These are phyloP conservation scores for Larix kaempferi DNA, from an alignment of 75 land plant genomes.

Conservation along the genomic window DNA sequence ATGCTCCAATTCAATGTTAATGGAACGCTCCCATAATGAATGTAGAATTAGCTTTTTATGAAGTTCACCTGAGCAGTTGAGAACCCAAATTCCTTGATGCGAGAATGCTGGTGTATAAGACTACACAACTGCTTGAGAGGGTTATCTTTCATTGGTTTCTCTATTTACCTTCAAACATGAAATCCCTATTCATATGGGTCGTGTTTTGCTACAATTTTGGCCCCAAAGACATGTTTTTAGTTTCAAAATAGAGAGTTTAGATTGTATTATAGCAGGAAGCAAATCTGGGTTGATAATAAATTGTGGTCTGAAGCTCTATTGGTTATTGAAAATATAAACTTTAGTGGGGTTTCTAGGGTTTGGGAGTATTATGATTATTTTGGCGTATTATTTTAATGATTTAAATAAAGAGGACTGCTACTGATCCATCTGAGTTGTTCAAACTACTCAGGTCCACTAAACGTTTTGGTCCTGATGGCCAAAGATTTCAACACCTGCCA, in stretches of 20 bases:
- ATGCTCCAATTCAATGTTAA: not conserved
- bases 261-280: not conserved
- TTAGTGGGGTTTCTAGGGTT: not conserved
- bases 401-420: not conserved
- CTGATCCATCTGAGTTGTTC: not conserved
- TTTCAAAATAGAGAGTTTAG: too few species aligned
- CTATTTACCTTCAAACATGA: not conserved
- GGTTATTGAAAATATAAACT: not conserved
- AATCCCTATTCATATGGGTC: not conserved
- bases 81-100: not conserved
- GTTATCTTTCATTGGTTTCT: not conserved
- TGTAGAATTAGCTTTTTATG: not conserved
- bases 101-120: not conserved
- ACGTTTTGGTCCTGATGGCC: constrained; percentile 74
- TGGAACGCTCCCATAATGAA: not conserved
- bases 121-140: too few species aligned
- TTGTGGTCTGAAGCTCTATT: not conserved
- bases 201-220: not conserved
- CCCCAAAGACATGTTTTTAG: not conserved
- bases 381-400: not conserved
- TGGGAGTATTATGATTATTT: not conserved
- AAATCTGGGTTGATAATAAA: not conserved
- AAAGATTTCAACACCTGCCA: constrained; percentile 86
- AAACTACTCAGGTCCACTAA: constrained; percentile 77
- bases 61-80: not conserved